Evolutionary conservation across 176 grass and related monocot genomes (phyloP).

Genomic region (Saccharum spontaneum): DNA sequence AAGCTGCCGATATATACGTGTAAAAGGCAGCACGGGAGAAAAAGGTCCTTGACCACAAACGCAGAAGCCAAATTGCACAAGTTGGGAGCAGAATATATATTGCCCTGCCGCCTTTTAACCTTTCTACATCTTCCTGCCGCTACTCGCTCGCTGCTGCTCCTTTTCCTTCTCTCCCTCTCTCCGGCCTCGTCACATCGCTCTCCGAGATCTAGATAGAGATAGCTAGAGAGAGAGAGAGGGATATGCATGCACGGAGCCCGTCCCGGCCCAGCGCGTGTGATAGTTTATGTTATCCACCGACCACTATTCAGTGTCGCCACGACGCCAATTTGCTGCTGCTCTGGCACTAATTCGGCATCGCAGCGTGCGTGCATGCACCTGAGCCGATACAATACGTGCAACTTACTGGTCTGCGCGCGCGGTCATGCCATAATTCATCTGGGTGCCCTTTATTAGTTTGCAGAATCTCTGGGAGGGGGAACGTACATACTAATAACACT

Average conservation of each 20-base stretch:
- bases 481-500: too few species aligned
- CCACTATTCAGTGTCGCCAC: slow-evolving; percentile 10
- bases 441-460: not conserved
- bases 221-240: too few species aligned
- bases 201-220: not conserved
- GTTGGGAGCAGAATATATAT: slow-evolving; percentile 26
- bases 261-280: not conserved
- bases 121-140: too few species aligned
- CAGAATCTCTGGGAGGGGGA: too few species aligned
- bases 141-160: too few species aligned
- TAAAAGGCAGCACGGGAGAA: slow-evolving; percentile 21
- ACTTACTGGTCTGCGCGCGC: not conserved
- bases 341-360: not conserved
- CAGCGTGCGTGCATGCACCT: slow-evolving; percentile 24
- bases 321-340: not conserved
- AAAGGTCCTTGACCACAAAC: slow-evolving; percentile 25
- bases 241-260: too few species aligned
- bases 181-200: too few species aligned
- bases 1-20: slow-evolving; percentile 1
- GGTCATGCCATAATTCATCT: not conserved
- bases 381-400: slow-evolving; percentile 4
- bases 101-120: not conserved
- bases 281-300: slow-evolving; percentile 41
- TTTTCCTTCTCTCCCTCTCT: not conserved
- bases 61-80: slow-evolving; percentile 10